Evolutionary conservation across 257 asterid genomes (phyloP).

Genomic region (Lycium barbarum): DNA sequence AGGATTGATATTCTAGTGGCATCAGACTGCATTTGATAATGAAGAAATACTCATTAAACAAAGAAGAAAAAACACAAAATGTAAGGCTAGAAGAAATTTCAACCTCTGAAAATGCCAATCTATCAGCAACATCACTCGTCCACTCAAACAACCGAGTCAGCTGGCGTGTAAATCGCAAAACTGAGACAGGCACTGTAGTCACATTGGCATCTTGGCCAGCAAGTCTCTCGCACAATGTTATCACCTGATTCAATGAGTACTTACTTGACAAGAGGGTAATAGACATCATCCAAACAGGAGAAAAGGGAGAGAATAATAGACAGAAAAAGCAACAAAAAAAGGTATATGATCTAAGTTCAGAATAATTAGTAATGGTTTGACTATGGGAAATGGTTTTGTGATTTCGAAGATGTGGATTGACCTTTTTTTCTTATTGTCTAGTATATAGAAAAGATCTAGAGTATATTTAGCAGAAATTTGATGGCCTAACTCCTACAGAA

Average conservation of each 20-base stretch:
- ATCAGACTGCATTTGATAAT: neutral
- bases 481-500: neutral
- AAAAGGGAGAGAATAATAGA: slow-evolving; percentile 20
- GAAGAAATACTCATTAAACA: neutral
- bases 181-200: slow-evolving; percentile 97
- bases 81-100: slow-evolving; percentile 7
- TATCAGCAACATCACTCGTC: slow-evolving; percentile 96
- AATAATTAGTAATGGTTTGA: neutral
- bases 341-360: neutral
- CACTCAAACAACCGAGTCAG: slow-evolving; percentile 93
- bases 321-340: neutral
- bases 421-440: neutral
- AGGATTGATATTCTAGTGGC: neutral
- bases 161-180: slow-evolving; percentile 90
- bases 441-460: neutral
- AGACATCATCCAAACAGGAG: slow-evolving; percentile 18
- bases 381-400: neutral
- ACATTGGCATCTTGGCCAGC: slow-evolving; percentile 99
- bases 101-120: slow-evolving; percentile 98
- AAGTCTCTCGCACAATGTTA: slow-evolving; percentile 95
- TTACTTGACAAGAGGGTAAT: neutral
- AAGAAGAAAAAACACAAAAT: neutral
- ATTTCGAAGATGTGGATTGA: neutral
- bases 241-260: slow-evolving; percentile 64
- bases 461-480: neutral